phyloP scores from a whole-genome alignment of 139 green algal genomes.

The Auxenochlorella protothecoides region DNA sequence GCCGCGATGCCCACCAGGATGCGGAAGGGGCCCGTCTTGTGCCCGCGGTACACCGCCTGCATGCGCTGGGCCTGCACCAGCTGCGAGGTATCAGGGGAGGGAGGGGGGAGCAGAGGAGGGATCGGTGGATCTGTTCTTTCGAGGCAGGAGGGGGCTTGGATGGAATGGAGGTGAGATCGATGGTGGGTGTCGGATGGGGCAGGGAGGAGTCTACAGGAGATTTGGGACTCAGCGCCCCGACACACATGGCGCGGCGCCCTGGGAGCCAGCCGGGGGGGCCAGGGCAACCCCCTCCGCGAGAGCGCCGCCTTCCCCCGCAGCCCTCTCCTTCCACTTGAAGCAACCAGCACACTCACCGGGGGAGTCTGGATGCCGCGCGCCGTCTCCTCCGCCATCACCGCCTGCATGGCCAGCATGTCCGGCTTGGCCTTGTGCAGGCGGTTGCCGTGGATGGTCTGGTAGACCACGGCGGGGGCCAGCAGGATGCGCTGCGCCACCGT shows the following conservation, averaged over 20 bases:
- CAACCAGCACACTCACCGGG: slow-evolving; percentile 3
- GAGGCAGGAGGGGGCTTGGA: too few relatives aligned
- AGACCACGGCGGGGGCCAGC: slow-evolving; percentile 54
- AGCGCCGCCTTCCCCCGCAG: too few relatives aligned
- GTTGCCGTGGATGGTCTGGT: slow-evolving; percentile 49
- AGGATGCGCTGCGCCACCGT: slow-evolving; percentile 40
- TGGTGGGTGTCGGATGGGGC: too few relatives aligned
- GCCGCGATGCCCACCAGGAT: slow-evolving; percentile 28
- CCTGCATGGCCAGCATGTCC: slow-evolving; percentile 40
- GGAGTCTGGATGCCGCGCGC: slow-evolving; percentile 20
- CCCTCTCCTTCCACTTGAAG: not conserved
- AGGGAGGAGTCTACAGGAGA: too few relatives aligned
- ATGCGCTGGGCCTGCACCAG: slow-evolving; percentile 31
- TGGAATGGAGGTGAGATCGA: too few relatives aligned
- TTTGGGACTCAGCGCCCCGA: too few relatives aligned
- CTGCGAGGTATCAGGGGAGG: not conserved
- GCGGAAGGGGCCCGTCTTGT: slow-evolving; percentile 48
- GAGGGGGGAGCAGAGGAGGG: not conserved
- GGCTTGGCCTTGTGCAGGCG: slow-evolving; percentile 50
- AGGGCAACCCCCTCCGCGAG: too few relatives aligned
- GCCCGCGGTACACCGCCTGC: slow-evolving; percentile 35
- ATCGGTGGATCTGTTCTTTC: too few relatives aligned
- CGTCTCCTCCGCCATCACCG: slow-evolving; percentile 45
- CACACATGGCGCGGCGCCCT: too few relatives aligned
- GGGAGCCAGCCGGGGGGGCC: too few relatives aligned